Conservation (phyloP, 192 early-diverging fungal species). For the Coemansia sp. region DNA sequence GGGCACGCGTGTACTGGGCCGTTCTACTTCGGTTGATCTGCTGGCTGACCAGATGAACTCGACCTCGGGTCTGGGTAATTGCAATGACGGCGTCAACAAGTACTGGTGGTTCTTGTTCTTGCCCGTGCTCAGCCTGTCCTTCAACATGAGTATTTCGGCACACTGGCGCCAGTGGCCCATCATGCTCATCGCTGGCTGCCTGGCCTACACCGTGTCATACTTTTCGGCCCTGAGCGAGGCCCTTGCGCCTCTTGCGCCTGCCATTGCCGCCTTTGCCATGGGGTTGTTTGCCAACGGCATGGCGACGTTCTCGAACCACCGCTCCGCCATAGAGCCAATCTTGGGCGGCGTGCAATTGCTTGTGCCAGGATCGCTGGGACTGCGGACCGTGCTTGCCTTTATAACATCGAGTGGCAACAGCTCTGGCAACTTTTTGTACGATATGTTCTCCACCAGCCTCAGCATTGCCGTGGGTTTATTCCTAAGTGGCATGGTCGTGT, state of each 20-base stretch:
- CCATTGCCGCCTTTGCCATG: slow-evolving; percentile 75
- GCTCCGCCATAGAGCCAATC: slow-evolving; percentile 78
- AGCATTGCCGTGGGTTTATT: slow-evolving; percentile 73
- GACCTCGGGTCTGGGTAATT: slow-evolving; percentile 33
- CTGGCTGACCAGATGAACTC: slow-evolving; percentile 31
- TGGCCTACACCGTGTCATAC: slow-evolving; percentile 71
- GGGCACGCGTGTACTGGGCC: slow-evolving; percentile 61
- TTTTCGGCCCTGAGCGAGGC: slow-evolving; percentile 63
- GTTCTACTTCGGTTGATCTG: slow-evolving; percentile 27
- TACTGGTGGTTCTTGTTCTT: slow-evolving; percentile 66
- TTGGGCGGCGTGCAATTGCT: slow-evolving; percentile 80
- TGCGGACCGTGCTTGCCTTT: slow-evolving; percentile 65
- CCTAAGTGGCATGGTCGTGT: slow-evolving; percentile 67
- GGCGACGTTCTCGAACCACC: slow-evolving; percentile 67
- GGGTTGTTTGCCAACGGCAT: slow-evolving; percentile 80
- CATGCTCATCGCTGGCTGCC: slow-evolving; percentile 68
- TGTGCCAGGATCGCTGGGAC: slow-evolving; percentile 83
- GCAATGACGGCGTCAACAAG: slow-evolving; percentile 34
- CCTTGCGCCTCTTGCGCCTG: slow-evolving; percentile 61
- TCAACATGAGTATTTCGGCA: slow-evolving; percentile 66
- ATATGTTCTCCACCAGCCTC: slow-evolving; percentile 66
- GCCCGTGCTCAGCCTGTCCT: slow-evolving; percentile 56
- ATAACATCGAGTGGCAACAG: slow-evolving; percentile 59
- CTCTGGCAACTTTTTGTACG: slow-evolving; percentile 58
- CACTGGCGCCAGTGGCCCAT: slow-evolving; percentile 69